Evolutionary conservation across 805 yeast genomes (phyloP).

Genomic region (Pichia deserticola): DNA sequence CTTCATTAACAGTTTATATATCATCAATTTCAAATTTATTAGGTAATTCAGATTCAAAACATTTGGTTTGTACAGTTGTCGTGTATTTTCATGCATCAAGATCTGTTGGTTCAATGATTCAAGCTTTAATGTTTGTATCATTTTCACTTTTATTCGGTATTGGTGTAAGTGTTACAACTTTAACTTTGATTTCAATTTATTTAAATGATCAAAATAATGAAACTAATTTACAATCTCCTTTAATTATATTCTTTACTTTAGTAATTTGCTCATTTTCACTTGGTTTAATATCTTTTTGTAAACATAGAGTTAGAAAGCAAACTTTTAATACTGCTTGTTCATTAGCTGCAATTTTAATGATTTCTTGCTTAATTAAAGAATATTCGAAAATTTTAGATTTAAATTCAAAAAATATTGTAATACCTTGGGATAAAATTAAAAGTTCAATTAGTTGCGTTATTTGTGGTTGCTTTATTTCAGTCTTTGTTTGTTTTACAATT

Average conservation of each 20-base stretch:
- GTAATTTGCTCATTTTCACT: constrained; percentile 42
- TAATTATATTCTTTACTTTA: constrained; percentile 3
- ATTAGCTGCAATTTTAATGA: constrained; percentile 61
- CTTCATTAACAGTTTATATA: constrained; percentile 65
- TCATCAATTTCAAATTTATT: constrained; percentile 40
- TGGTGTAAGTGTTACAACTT: constrained; percentile 6
- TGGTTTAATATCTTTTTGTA: constrained; percentile 62
- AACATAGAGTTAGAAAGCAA: constrained; percentile 56
- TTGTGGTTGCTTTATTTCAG: constrained; percentile 54
- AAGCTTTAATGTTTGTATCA: constrained; percentile 56
- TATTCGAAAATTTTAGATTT: constrained; percentile 47
- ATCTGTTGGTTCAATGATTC: constrained; percentile 73
- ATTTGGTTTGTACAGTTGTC: constrained; percentile 72
- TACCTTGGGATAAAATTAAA: constrained; percentile 44
- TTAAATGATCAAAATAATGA: not conserved
- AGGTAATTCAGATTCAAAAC: constrained; percentile 69
- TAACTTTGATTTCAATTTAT: constrained; percentile 1
- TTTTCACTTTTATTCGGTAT: constrained; percentile 42
- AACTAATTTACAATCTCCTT: not conserved
- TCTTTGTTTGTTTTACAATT: constrained; percentile 50
- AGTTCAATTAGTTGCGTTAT: constrained; percentile 52
- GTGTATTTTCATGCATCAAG: constrained; percentile 82
- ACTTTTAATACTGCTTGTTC: constrained; percentile 80
- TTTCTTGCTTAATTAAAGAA: constrained; percentile 67
- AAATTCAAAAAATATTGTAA: constrained; percentile 27